These are phyloP conservation scores for Liriodendron chinense DNA, from an alignment of 164 flowering plant species.

Conservation along the genomic window DNA sequence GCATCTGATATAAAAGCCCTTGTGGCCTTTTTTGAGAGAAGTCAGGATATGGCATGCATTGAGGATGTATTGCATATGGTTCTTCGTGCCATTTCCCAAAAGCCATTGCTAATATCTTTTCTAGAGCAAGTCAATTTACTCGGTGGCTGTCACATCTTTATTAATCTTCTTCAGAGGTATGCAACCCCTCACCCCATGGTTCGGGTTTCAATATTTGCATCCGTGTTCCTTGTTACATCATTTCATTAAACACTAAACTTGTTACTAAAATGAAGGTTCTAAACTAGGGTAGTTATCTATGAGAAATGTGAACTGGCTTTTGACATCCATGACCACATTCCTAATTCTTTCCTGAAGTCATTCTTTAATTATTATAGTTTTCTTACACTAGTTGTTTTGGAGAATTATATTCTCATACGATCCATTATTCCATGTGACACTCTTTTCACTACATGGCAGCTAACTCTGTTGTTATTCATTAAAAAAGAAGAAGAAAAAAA, in stretches of 20 bases:
- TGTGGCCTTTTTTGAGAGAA: slow-evolving; percentile 80
- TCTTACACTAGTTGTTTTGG: not conserved
- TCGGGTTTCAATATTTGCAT: slow-evolving; percentile 1
- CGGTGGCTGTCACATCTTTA: slow-evolving; percentile 88
- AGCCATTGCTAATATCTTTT: slow-evolving; percentile 68
- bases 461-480: too few species aligned
- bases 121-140: slow-evolving; percentile 82
- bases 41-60: slow-evolving; percentile 86
- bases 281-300: not conserved
- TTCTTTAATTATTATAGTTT: not conserved
- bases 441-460: too few species aligned
- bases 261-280: not conserved
- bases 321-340: not conserved
- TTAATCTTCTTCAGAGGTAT: slow-evolving; percentile 92
- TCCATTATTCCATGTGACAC: not conserved
- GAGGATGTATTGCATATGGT: slow-evolving; percentile 96
- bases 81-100: slow-evolving; percentile 83
- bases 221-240: not conserved
- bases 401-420: not conserved
- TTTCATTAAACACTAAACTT: not conserved
- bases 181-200: slow-evolving; percentile 4
- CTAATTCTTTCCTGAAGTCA: not conserved
- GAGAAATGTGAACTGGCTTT: not conserved
- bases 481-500: too few species aligned
- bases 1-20: slow-evolving; percentile 78